These are phyloP conservation scores for Pilaira anomala DNA, from an alignment of 192 early-diverging fungal genomes.

Conservation along the genomic window DNA sequence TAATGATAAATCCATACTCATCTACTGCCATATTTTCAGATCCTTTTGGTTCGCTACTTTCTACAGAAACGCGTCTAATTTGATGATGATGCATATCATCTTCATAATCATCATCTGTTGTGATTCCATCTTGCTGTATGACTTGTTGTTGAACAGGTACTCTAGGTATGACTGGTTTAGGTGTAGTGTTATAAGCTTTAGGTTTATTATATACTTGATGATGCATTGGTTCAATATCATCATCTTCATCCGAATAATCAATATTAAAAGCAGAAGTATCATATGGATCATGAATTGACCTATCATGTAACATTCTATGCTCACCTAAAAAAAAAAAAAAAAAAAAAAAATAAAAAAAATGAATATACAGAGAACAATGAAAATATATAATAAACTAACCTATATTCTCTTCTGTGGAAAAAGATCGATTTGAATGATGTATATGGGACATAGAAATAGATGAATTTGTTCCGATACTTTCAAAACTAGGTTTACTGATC, in stretches of 20 bases:
- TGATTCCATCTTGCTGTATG: not conserved
- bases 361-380: not conserved
- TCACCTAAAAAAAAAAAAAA: not conserved
- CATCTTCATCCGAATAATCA: conserved; percentile 37
- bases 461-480: conserved; percentile 11
- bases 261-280: conserved; percentile 38
- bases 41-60: no score
- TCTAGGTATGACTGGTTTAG: not conserved
- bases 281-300: not conserved
- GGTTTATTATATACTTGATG: not conserved
- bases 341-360: not conserved
- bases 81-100: conserved; percentile 8
- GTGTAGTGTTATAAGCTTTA: not conserved
- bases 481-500: conserved; percentile 18
- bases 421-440: not conserved
- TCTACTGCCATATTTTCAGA: conserved; percentile 3
- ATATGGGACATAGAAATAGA: conserved; percentile 4
- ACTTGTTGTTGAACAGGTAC: not conserved
- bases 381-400: not conserved
- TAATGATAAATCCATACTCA: conserved; percentile 28
- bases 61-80: no score
- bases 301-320: no score
- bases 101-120: conserved; percentile 16
- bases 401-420: not conserved
- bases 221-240: conserved; percentile 7